Conservation (phyloP, 805 yeast genomes). For the Ogataea nonfermentans region DNA sequence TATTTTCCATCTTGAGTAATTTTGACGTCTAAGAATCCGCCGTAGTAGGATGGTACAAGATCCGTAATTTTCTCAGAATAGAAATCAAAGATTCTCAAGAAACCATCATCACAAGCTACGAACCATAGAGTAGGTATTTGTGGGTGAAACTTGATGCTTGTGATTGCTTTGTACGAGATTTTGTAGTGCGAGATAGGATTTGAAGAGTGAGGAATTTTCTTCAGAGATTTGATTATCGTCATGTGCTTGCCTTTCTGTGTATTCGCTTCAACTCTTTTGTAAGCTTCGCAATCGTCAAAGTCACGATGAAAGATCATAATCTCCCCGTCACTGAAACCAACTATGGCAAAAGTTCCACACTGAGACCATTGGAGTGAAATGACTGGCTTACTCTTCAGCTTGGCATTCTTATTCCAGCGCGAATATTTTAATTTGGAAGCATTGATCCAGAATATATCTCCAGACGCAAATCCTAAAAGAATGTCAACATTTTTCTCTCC, state of each 20-base stretch:
- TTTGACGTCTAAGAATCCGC: slow-evolving; percentile 52
- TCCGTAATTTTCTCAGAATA: slow-evolving; percentile 45
- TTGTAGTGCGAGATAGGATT: slow-evolving; percentile 62
- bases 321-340: slow-evolving; percentile 65
- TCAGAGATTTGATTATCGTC: slow-evolving; percentile 29
- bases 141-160: slow-evolving; percentile 46
- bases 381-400: slow-evolving; percentile 41
- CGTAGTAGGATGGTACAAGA: slow-evolving; percentile 61
- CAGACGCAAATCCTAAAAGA: slow-evolving; percentile 60
- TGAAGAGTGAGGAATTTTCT: slow-evolving; percentile 4
- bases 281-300: slow-evolving; percentile 44
- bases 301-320: slow-evolving; percentile 50
- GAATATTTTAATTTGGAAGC: slow-evolving; percentile 47
- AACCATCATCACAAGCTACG: slow-evolving; percentile 66
- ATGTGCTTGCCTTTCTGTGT: slow-evolving; percentile 34
- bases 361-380: slow-evolving; percentile 47
- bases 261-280: slow-evolving; percentile 14
- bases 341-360: slow-evolving; percentile 48
- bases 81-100: slow-evolving; percentile 55
- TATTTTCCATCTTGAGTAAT: slow-evolving; percentile 50
- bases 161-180: slow-evolving; percentile 57
- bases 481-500: slow-evolving; percentile 46
- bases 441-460: slow-evolving; percentile 66
- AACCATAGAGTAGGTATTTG: slow-evolving; percentile 39
- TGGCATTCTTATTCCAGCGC: slow-evolving; percentile 52